Base-by-base conservation (phyloP, 1,284 basidiomycete genomes). In the Ustilago crameri region DNA sequence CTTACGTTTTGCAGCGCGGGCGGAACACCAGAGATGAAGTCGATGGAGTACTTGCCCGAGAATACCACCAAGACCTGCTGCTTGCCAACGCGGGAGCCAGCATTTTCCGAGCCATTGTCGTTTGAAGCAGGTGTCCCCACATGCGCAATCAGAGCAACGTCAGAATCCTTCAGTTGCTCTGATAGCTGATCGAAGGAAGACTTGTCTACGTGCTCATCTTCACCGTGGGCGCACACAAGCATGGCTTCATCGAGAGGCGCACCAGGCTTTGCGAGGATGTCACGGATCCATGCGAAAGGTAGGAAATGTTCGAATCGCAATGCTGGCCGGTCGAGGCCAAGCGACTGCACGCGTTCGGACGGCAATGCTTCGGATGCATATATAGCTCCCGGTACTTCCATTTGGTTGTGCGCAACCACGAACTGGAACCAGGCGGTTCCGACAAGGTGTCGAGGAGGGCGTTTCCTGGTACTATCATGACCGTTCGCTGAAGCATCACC, bases 251-350 rank as follows among this genome's bases (percentile, higher is more conserved):
- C 41, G 17, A 20, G 18, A 4, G 47, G 23, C 8, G 34, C 34
- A 14, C 30, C 23, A 12, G 54, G 32, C 2, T 30, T 35, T 1
- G 67, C 38, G 7, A 65, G 35, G 24, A 51, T 50, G 37, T 71
- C 68, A 8, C 62, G 46, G 3, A 71, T 37, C 53, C 46, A 61
- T 2, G 68, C 50, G 17, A 71, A 56, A 4, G 68, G 68, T 49
- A 60, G 30, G 23, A 58, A 56, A 37, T 27, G 40, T 23, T 71
- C 42, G 48, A 71, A 76, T 22, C 20, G 49, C 15, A 52, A 38
- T 49, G 26, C 20, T 22, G n/a, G 30, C 51, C 32, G 35, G 7
- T 37, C 35, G 15, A 64, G 43, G 26, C 64, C 64, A 3, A 62
- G 43, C 9, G 43, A 18, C 43, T 52, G 49, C 9, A 42, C 9